Percentiles rank a stretch among this genome's conserved stretches.
Evolutionary conservation across 306 rosid genomes (phyloP).

Genomic region (Dicorynia guianensis): DNA sequence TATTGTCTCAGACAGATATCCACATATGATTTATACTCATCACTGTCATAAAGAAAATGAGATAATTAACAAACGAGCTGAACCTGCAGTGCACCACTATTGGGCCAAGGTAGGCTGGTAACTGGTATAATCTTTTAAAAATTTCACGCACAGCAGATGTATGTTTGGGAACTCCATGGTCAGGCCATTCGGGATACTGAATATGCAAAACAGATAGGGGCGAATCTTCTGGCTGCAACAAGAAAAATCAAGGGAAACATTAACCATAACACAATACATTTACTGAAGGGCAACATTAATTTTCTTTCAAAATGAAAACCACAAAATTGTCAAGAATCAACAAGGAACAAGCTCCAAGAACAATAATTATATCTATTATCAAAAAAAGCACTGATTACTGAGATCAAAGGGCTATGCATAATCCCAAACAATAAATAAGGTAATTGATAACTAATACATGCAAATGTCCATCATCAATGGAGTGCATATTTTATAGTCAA

Average conservation of each 20-base stretch:
- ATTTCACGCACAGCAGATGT: conserved; percentile 78
- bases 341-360: too few relatives aligned
- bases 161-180: conserved; percentile 90
- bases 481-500: too few relatives aligned
- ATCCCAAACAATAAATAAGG: too few relatives aligned
- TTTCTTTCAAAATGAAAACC: conserved; percentile 32
- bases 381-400: too few relatives aligned
- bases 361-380: too few relatives aligned
- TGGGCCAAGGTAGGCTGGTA: conserved; percentile 80
- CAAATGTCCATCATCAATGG: too few relatives aligned
- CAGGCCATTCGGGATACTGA: conserved; percentile 96
- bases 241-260: conserved; percentile 34
- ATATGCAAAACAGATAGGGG: conserved; percentile 79
- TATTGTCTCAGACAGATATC: conserved; percentile 54
- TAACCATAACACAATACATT: conserved; percentile 21
- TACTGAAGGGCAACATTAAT: conserved; percentile 35
- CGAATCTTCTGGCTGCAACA: conserved; percentile 66
- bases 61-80: conserved; percentile 39
- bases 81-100: conserved; percentile 97
- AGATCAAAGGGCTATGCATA: too few relatives aligned
- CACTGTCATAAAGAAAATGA: neutral
- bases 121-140: conserved; percentile 64
- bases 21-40: conserved; percentile 2
- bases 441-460: too few relatives aligned
- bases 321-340: neutral